These are phyloP conservation scores for Tagetes erecta DNA, from an alignment of 129 eudicot genomes.

Conservation along the genomic window DNA sequence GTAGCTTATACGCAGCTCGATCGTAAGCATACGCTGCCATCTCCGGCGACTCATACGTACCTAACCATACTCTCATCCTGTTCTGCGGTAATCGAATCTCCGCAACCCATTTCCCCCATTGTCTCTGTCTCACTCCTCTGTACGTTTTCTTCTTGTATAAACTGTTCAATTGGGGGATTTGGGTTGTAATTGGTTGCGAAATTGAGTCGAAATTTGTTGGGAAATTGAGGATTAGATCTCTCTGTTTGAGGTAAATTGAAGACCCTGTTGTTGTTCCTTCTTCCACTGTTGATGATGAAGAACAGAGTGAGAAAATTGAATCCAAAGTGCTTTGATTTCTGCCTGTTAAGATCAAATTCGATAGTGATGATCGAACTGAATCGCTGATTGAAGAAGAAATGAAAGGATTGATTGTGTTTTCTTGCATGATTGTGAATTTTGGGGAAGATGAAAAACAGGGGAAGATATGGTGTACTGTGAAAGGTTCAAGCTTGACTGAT, in stretches of 20 bases:
- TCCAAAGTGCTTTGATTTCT: constrained; percentile 70
- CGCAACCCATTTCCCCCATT: constrained; percentile 99
- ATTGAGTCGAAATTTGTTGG: constrained; percentile 19
- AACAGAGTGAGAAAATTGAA: constrained; percentile 59
- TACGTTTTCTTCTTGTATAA: constrained; percentile 54
- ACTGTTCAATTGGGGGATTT: not conserved
- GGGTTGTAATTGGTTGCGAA: not conserved
- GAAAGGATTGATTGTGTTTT: constrained; percentile 34
- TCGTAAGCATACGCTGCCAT: constrained; percentile 96
- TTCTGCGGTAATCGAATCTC: constrained; percentile 89
- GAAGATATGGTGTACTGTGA: not conserved
- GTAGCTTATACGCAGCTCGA: constrained; percentile 89
- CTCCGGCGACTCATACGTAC: constrained; percentile 89
- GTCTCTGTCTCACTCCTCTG: constrained; percentile 96
- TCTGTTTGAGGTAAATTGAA: constrained; percentile 65
- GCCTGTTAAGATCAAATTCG: constrained; percentile 64
- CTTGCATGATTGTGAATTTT: constrained; percentile 38
- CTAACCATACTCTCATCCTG: constrained; percentile 90
- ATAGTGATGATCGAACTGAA: constrained; percentile 52
- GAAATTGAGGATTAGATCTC: constrained; percentile 54
- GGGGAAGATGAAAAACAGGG: constrained; percentile 1
- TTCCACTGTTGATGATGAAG: constrained; percentile 29
- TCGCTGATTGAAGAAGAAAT: constrained; percentile 18
- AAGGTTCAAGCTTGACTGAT: not conserved
- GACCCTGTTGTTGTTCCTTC: constrained; percentile 49